phyloP scores from a whole-genome alignment of 2,329 filamentous ascomycete species.

The Fusarium sulawesiense region DNA sequence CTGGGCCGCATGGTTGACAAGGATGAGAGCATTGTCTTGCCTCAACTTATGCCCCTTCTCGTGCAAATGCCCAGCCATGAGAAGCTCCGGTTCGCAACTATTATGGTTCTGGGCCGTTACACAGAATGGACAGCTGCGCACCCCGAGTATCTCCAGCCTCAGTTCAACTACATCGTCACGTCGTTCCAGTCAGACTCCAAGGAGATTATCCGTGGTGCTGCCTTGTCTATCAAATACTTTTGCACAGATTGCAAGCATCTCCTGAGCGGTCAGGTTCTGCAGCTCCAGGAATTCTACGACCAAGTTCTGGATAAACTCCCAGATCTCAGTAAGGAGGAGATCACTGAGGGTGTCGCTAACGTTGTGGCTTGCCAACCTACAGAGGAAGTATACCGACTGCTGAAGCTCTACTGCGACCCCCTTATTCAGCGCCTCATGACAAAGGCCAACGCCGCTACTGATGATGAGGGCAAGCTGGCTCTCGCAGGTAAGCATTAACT shows the following conservation, averaged over 20 bases:
- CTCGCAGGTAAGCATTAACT: conserved; percentile 75
- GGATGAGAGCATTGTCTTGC: conserved; percentile 87
- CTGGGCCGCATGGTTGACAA: conserved; percentile 96
- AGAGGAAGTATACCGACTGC: conserved; percentile 81
- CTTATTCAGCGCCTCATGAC: conserved; percentile 86
- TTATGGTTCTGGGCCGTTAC: conserved; percentile 96
- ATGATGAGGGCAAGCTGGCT: conserved; percentile 84
- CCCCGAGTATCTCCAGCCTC: conserved; percentile 88
- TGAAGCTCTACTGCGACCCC: conserved; percentile 95
- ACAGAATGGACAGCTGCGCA: conserved; percentile 98
- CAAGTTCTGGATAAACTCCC: conserved; percentile 88
- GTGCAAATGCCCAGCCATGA: conserved; percentile 95
- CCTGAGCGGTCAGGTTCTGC: conserved; percentile 82
- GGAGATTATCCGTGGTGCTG: conserved; percentile 91
- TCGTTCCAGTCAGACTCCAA: conserved; percentile 90
- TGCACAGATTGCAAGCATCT: conserved; percentile 93
- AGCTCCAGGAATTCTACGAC: conserved; percentile 93
- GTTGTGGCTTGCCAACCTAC: conserved; percentile 89
- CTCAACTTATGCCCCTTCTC: conserved; percentile 91
- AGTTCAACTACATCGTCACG: conserved; percentile 94
- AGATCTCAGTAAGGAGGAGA: conserved; percentile 88
- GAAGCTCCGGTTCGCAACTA: conserved; percentile 97
- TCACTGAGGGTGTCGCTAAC: conserved; percentile 93
- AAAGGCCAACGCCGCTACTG: conserved; percentile 85
- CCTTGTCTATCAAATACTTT: conserved; percentile 95